Evolutionary conservation across 192 early-diverging fungal genomes (phyloP), one percentile per base, ranked within the genome.

Genomic region (Cladochytrium replicatum): DNA sequence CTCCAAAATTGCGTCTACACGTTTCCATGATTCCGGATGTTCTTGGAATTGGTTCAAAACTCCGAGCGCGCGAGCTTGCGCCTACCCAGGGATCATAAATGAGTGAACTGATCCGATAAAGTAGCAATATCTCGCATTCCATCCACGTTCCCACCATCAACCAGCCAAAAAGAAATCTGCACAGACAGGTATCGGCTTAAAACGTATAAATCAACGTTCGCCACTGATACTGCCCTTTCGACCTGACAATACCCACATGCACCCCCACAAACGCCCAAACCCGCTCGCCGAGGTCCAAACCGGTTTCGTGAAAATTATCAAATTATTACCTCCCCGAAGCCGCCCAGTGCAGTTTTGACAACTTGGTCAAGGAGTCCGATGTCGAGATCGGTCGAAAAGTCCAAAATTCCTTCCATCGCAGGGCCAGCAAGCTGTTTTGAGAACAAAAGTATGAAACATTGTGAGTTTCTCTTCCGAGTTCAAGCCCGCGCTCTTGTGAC

Each of bases 1-100:
- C 49, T 89, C 88, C 45, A 99, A 71, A 57, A 99, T 95, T 7
- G 69, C 74, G 57, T 99, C 96, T 11, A 90, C 94, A 48, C 82
- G 73, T 54, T 86, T 87, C 96, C 96, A 99, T 22, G 96, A 77
- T 29, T 96, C 88, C 29, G 89, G 90, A 54, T 97, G 82, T 34
- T 92, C 88, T 70, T 91, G 84, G 58, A 99, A 97, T 63, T 92
- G 84, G 37, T 85, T 87, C 52, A 99, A 68, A 21, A 93, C 60
- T 58, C 83, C 76, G 54, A 89, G 82, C 30, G 95, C 95, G 52
- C 71, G 71, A 61, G 81, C 71, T 80, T 87, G 91, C 92, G 94
- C 63, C 1, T 4, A 1, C 30, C 15, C 23, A 42, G 4, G 0
- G 48, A 25, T 21, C 13, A 17, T 29, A 37, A 13, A 13, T 13